phyloP scores from a whole-genome alignment of 495 filamentous ascomycete genomes.

The Haplographium delicatum region DNA sequence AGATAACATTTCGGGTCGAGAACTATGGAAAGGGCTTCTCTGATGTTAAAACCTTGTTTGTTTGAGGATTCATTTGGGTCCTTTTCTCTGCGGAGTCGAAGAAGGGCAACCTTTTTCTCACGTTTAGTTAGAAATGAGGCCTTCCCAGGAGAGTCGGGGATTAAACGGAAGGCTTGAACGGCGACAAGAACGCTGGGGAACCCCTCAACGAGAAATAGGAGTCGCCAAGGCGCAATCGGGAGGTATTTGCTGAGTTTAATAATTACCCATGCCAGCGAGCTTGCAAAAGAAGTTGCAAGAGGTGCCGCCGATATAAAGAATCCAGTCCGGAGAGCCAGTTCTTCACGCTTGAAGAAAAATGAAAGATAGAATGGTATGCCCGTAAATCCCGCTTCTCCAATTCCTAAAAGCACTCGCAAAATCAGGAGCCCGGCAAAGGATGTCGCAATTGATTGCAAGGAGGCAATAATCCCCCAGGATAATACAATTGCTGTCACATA shows the following conservation, averaged over 20 bases:
- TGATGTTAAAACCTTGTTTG: constrained; percentile 38
- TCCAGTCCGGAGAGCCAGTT: constrained; percentile 74
- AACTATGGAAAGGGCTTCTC: constrained; percentile 48
- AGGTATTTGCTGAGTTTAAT: constrained; percentile 51
- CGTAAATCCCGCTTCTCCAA: constrained; percentile 69
- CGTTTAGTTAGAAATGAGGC: constrained; percentile 66
- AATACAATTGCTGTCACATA: constrained; percentile 59
- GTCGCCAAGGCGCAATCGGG: constrained; percentile 71
- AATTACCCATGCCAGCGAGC: constrained; percentile 78
- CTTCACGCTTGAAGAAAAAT: constrained; percentile 81
- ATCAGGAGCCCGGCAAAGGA: constrained; percentile 68
- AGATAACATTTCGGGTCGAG: constrained; percentile 64
- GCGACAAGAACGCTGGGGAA: constrained; percentile 68
- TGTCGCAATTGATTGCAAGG: constrained; percentile 62
- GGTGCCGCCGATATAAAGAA: constrained; percentile 81
- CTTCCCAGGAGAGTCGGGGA: constrained; percentile 67
- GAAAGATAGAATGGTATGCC: constrained; percentile 76
- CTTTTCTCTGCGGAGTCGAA: constrained; percentile 43
- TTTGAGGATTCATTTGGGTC: background rate
- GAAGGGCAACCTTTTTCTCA: constrained; percentile 68
- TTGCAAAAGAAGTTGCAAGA: constrained; percentile 77
- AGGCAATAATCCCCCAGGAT: constrained; percentile 64
- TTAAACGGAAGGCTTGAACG: constrained; percentile 59
- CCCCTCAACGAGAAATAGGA: constrained; percentile 85
- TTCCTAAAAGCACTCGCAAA: constrained; percentile 62